A percentile compares a stretch with the other conserved stretches of the same genome.
phyloP scores from a whole-genome alignment of 2,329 filamentous ascomycete genomes.

The Furcasterigmium sp. region DNA sequence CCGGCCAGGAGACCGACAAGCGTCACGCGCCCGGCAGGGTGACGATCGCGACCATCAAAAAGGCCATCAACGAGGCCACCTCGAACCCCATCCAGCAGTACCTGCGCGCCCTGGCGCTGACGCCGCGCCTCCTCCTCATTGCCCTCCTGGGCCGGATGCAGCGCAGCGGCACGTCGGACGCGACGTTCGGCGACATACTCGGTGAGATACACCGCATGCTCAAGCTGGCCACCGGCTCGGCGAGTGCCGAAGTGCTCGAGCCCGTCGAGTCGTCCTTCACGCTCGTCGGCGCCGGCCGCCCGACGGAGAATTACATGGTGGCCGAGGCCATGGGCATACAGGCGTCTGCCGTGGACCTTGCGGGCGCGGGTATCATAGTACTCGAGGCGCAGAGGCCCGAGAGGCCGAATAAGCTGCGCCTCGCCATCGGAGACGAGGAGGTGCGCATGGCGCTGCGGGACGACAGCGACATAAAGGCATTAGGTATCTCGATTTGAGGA shows the following conservation, averaged over 20 bases:
- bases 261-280: neutral
- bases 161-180: slow-evolving; percentile 80
- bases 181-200: slow-evolving; percentile 80
- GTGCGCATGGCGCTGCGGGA: slow-evolving; percentile 82
- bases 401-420: slow-evolving; percentile 77
- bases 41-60: slow-evolving; percentile 88
- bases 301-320: slow-evolving; percentile 4
- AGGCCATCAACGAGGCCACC: slow-evolving; percentile 92
- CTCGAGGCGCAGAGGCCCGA: slow-evolving; percentile 78
- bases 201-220: slow-evolving; percentile 76
- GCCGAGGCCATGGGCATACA: slow-evolving; percentile 38
- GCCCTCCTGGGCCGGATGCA: slow-evolving; percentile 75
- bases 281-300: slow-evolving; percentile 6
- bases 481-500: slow-evolving; percentile 52
- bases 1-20: slow-evolving; percentile 16
- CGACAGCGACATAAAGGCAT: slow-evolving; percentile 77
- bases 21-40: slow-evolving; percentile 53
- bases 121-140: slow-evolving; percentile 79
- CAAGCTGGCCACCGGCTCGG: slow-evolving; percentile 14
- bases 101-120: slow-evolving; percentile 73
- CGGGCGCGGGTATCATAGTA: slow-evolving; percentile 82
- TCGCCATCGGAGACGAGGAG: slow-evolving; percentile 87
- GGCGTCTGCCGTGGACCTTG: slow-evolving; percentile 72
- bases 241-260: neutral
- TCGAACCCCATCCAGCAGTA: slow-evolving; percentile 89